phyloP scores from a whole-genome alignment of 2,329 filamentous ascomycete genomes.

The Aciculosporium take region DNA sequence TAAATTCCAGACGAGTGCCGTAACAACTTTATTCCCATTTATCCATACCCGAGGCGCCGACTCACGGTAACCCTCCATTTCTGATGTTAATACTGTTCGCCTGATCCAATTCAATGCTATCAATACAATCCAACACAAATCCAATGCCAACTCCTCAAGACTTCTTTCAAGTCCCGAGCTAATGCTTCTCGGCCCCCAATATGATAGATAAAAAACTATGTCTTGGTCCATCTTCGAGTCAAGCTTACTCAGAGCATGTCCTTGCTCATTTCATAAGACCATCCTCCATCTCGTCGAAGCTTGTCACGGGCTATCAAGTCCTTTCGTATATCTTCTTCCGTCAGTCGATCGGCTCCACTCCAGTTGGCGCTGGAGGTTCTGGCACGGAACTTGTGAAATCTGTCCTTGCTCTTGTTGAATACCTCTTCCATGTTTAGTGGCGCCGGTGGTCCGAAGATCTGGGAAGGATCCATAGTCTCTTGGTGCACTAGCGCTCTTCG shows the following conservation, averaged over 20 bases:
- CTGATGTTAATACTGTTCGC: not conserved
- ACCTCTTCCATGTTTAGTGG: conserved; percentile 94
- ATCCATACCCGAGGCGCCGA: conserved; percentile 3
- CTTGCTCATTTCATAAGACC: conserved; percentile 53
- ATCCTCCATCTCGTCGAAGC: conserved; percentile 70
- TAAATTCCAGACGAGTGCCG: too few species aligned
- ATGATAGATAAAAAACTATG: not conserved
- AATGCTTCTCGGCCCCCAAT: not conserved
- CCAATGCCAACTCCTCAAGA: not conserved
- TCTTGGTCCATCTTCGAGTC: not conserved
- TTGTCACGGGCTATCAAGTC: conserved; percentile 69
- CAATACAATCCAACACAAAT: conserved; percentile 2
- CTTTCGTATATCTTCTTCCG: conserved; percentile 71
- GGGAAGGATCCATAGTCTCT: conserved; percentile 69
- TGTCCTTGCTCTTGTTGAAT: conserved; percentile 77
- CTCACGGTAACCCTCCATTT: not conserved
- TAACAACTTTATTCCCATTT: not conserved
- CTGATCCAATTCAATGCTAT: conserved; percentile 5
- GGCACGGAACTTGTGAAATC: conserved; percentile 75
- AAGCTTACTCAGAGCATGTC: conserved; percentile 24
- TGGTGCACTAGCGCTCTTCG: conserved; percentile 62
- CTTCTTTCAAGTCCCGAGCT: not conserved
- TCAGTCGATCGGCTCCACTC: conserved; percentile 68
- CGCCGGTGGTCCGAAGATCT: conserved; percentile 77
- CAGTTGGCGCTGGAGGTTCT: conserved; percentile 93